These are phyloP conservation scores for Cylindrodendrum hubeiense DNA, from an alignment of 2,329 filamentous ascomycete genomes.

Conservation along the genomic window DNA sequence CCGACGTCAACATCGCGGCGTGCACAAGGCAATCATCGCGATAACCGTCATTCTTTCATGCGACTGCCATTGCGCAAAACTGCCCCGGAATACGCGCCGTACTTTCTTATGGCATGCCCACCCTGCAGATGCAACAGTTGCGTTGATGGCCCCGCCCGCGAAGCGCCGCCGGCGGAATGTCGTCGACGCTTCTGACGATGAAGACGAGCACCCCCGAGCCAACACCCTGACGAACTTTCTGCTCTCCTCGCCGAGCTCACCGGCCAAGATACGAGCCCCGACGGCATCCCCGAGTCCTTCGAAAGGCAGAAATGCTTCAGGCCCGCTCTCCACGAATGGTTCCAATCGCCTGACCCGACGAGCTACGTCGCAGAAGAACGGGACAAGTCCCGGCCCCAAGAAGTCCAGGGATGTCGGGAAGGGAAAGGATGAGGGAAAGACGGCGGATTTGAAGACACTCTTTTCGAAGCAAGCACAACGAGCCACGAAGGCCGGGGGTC, in stretches of 20 bases:
- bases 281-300: constrained; percentile 57
- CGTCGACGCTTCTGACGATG: constrained; percentile 63
- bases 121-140: constrained; percentile 45
- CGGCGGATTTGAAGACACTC: constrained; percentile 68
- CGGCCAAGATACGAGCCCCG: constrained; percentile 47
- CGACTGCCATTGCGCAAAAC: constrained; percentile 9
- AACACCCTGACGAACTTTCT: constrained; percentile 67
- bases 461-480: constrained; percentile 73
- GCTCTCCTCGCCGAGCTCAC: constrained; percentile 63
- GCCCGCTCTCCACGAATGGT: constrained; percentile 35
- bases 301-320: constrained; percentile 45
- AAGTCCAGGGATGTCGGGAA: constrained; percentile 56
- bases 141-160: constrained; percentile 68
- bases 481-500: constrained; percentile 51
- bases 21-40: constrained; percentile 35
- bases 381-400: constrained; percentile 50
- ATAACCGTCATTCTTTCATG: constrained; percentile 25
- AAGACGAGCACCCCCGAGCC: constrained; percentile 57
- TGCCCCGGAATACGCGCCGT: constrained; percentile 15
- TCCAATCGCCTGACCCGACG: constrained; percentile 41
- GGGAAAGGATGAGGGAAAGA: constrained; percentile 63
- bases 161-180: constrained; percentile 71
- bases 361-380: constrained; percentile 45
- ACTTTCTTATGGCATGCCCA: constrained; percentile 38
- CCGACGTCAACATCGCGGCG: constrained; percentile 31